phyloP scores from a whole-genome alignment of 345 rosid species.

The Eucalyptus cladocalyx region DNA sequence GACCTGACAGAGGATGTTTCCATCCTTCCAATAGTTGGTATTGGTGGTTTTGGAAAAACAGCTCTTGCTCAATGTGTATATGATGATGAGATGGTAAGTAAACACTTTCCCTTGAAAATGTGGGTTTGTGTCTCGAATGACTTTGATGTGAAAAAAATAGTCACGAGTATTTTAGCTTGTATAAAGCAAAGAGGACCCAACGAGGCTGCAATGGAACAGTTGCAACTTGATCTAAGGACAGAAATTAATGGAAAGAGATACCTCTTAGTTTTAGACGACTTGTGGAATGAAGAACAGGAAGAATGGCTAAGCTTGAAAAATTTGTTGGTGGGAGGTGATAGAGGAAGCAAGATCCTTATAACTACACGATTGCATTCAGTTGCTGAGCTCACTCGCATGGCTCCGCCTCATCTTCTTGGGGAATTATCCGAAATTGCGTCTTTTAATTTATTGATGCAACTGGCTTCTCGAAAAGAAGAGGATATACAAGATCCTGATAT shows the following conservation, averaged over 20 bases:
- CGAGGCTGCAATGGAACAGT: too few species aligned
- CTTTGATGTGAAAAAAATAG: neutral
- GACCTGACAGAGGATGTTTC: accelerated
- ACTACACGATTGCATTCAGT: too few species aligned
- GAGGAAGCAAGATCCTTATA: too few species aligned
- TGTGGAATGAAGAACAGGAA: accelerated
- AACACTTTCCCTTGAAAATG: accelerated
- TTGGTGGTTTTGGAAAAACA: neutral
- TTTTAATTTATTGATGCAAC: too few species aligned
- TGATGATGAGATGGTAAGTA: accelerated
- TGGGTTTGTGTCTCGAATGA: accelerated
- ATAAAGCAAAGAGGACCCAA: accelerated
- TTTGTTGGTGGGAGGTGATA: too few species aligned
- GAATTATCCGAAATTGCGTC: too few species aligned
- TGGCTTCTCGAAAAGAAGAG: too few species aligned
- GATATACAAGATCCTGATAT: accelerated
- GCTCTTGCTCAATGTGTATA: accelerated
- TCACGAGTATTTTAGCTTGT: accelerated
- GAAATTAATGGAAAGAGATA: too few species aligned
- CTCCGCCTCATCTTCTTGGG: accelerated
- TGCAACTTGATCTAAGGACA: too few species aligned
- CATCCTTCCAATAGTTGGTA: neutral
- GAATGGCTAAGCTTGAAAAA: too few species aligned
- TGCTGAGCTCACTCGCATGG: accelerated
- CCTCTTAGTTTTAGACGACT: too few species aligned